Conservation (phyloP, 495 filamentous ascomycete genomes). For the Hyaloscypha hepaticicola region DNA sequence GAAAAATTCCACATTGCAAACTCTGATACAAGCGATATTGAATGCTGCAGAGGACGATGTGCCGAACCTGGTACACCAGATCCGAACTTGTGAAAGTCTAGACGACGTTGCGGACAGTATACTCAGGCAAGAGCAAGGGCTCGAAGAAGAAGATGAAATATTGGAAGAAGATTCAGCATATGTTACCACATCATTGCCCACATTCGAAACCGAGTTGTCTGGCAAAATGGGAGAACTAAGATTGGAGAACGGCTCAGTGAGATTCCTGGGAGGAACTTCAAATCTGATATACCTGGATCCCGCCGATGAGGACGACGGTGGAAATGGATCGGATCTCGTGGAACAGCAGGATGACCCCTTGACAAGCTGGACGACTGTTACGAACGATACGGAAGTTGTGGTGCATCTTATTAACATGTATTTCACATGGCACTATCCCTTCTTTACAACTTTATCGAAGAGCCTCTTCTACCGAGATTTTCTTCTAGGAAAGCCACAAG, state of each 20-base stretch:
- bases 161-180: slow-evolving; percentile 43
- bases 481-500: slow-evolving; percentile 53
- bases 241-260: slow-evolving; percentile 84
- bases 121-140: slow-evolving; percentile 50
- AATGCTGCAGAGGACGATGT: slow-evolving; percentile 86
- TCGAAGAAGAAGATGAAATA: slow-evolving; percentile 32
- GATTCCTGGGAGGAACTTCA: slow-evolving; percentile 93
- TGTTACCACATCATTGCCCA: slow-evolving; percentile 44
- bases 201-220: slow-evolving; percentile 77
- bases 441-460: slow-evolving; percentile 92
- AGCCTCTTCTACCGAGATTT: slow-evolving; percentile 88
- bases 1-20: slow-evolving; percentile 83
- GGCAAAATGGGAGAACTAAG: slow-evolving; percentile 91
- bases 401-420: slow-evolving; percentile 94
- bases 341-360: slow-evolving; percentile 61
- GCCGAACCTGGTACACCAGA: slow-evolving; percentile 75
- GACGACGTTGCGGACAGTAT: slow-evolving; percentile 87
- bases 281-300: slow-evolving; percentile 84
- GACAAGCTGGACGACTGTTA: slow-evolving; percentile 85
- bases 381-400: slow-evolving; percentile 73
- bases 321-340: slow-evolving; percentile 45
- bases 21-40: slow-evolving; percentile 87
- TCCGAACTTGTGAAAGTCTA: slow-evolving; percentile 87
- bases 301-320: slow-evolving; percentile 48
- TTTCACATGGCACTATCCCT: slow-evolving; percentile 97